phyloP scores from a whole-genome alignment of 345 rosid species.

The Syzygium oleosum region DNA sequence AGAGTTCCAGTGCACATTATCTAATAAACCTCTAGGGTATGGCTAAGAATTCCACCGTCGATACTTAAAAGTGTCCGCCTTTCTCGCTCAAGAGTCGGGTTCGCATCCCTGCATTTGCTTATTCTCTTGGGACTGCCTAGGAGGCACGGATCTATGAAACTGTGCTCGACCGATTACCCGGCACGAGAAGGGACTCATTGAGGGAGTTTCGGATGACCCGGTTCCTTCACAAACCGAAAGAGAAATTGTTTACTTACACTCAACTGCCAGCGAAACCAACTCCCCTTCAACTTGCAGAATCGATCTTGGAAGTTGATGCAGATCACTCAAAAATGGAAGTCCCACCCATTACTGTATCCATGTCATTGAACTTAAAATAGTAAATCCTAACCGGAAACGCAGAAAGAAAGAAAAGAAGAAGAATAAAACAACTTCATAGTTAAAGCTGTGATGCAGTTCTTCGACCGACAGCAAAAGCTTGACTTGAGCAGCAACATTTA shows the following conservation, averaged over 20 bases:
- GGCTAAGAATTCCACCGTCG: not conserved
- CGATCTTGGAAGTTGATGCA: not conserved
- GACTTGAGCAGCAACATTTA: not conserved
- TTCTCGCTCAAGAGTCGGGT: not conserved
- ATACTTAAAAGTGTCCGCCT: not conserved
- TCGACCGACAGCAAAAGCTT: not conserved
- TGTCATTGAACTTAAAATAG: not conserved
- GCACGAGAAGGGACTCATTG: not conserved
- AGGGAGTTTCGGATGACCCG: not conserved
- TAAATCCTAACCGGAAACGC: not conserved
- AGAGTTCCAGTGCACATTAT: not conserved
- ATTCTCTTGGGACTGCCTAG: not conserved
- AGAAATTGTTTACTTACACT: not conserved
- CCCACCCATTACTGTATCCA: not conserved
- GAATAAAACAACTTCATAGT: not conserved
- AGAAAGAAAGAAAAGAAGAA: not conserved
- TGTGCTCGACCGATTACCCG: not conserved
- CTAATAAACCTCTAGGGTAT: not conserved
- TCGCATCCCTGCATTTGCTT: not conserved
- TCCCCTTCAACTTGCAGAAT: not conserved
- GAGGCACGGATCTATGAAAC: not conserved
- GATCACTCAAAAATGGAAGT: not conserved
- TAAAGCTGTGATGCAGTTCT: too few species aligned
- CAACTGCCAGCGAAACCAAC: not conserved
- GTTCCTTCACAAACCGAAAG: not conserved